phyloP scores from a whole-genome alignment of 257 asterid genomes.

The Oldenlandia corymbosa region DNA sequence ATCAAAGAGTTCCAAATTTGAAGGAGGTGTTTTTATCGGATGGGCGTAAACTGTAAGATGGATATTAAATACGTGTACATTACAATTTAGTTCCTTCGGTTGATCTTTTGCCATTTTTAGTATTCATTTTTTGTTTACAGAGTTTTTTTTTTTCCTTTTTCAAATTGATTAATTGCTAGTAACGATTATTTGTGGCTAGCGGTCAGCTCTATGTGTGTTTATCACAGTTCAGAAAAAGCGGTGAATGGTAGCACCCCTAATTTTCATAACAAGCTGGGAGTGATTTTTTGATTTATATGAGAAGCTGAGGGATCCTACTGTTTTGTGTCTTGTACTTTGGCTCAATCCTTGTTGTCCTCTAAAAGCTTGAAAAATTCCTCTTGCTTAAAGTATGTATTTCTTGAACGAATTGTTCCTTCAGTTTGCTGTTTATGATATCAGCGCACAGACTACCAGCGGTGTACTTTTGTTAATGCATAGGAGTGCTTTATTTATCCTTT shows the following conservation, averaged over 20 bases:
- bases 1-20: constrained; percentile 58
- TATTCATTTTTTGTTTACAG: background rate
- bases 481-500: no score
- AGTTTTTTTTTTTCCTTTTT: no score
- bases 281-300: no score
- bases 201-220: background rate
- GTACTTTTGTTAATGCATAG: background rate
- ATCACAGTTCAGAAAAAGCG: background rate
- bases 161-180: no score
- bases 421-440: no score
- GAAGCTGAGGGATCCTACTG: no score
- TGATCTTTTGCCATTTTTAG: background rate
- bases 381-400: constrained; percentile 1
- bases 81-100: background rate
- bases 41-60: constrained; percentile 74
- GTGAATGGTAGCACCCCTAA: background rate
- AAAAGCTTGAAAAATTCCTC: no score
- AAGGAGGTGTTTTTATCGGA: constrained; percentile 85
- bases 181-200: no score
- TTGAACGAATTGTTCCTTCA: background rate
- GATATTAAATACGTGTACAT: background rate
- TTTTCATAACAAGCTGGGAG: no score
- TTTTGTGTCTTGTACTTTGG: no score
- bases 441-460: background rate
- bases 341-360: no score